phyloP scores from a whole-genome alignment of 306 rosid species.

The Gastrolobium bilobum region DNA sequence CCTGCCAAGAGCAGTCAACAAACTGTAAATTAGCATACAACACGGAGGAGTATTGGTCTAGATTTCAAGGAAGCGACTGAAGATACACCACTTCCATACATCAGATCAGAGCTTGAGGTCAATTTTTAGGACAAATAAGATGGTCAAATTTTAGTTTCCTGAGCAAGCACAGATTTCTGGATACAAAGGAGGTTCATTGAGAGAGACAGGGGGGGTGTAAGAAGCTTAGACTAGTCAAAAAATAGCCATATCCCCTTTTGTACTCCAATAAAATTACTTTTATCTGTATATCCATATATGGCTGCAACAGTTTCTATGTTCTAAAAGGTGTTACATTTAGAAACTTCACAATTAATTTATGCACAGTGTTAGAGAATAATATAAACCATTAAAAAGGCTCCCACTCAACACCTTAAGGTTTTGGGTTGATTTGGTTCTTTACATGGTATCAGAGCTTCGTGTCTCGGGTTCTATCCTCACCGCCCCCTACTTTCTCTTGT shows the following conservation, averaged over 20 bases:
- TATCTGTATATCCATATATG: background rate
- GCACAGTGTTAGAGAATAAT: background rate
- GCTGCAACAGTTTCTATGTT: background rate
- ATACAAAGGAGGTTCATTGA: background rate
- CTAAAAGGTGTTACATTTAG: background rate
- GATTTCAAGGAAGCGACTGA: conserved; percentile 17
- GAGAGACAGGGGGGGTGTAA: background rate
- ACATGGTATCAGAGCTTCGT: no score
- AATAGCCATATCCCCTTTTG: background rate
- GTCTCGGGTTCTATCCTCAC: no score
- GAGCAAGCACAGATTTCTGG: background rate
- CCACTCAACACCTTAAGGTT: no score
- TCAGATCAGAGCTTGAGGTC: background rate
- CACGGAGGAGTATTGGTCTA: conserved; percentile 8
- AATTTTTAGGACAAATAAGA: background rate
- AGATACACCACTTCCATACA: conserved; percentile 19
- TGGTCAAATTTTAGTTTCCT: background rate
- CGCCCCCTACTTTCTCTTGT: no score
- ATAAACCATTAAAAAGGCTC: no score
- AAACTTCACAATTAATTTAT: background rate
- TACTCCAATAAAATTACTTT: background rate
- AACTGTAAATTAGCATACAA: conserved; percentile 29
- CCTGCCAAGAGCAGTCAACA: conserved; percentile 61
- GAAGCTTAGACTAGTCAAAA: conserved; percentile 21
- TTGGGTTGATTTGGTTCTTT: no score